These are phyloP conservation scores for Tripterygium wilfordii DNA, from an alignment of 177 flowering plant species.

Conservation along the genomic window DNA sequence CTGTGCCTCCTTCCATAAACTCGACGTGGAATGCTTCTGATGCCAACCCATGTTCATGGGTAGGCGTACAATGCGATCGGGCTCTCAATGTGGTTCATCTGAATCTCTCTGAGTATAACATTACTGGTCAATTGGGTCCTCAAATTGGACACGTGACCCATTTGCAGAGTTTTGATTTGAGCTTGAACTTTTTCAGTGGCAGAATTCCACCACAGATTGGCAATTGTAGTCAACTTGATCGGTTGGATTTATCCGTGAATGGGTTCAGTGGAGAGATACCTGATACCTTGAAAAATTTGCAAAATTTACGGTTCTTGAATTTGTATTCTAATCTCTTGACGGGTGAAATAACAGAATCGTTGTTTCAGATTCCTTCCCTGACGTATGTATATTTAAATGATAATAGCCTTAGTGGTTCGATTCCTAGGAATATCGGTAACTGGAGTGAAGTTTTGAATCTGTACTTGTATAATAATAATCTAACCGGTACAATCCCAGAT, in stretches of 20 bases:
- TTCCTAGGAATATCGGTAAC: slow-evolving; percentile 50
- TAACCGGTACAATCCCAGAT: slow-evolving; percentile 46
- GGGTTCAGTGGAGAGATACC: slow-evolving; percentile 35
- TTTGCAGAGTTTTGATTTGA: slow-evolving; percentile 28
- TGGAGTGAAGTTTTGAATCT: slow-evolving; percentile 22
- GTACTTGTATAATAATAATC: slow-evolving; percentile 30
- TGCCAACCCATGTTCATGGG: slow-evolving; percentile 51
- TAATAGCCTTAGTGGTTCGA: slow-evolving; percentile 45
- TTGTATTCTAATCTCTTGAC: slow-evolving; percentile 29
- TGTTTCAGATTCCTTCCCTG: slow-evolving; percentile 42
- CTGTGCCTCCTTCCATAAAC: slow-evolving; percentile 20
- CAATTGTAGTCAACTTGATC: slow-evolving; percentile 30
- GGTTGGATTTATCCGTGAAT: slow-evolving; percentile 26
- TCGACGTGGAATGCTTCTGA: slow-evolving; percentile 37
- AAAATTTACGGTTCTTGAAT: slow-evolving; percentile 20
- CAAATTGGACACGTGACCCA: slow-evolving; percentile 28
- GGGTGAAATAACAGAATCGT: slow-evolving; percentile 46
- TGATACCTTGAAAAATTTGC: slow-evolving; percentile 19
- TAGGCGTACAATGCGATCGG: slow-evolving; percentile 36
- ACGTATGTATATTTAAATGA: slow-evolving; percentile 25
- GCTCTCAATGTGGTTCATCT: slow-evolving; percentile 20
- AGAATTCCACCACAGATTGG: slow-evolving; percentile 32
- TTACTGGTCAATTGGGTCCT: slow-evolving; percentile 47
- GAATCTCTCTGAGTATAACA: slow-evolving; percentile 23
- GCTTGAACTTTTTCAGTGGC: slow-evolving; percentile 34